Evolutionary conservation across 805 yeast genomes (phyloP).

Genomic region (Barnettozyma pratensis): DNA sequence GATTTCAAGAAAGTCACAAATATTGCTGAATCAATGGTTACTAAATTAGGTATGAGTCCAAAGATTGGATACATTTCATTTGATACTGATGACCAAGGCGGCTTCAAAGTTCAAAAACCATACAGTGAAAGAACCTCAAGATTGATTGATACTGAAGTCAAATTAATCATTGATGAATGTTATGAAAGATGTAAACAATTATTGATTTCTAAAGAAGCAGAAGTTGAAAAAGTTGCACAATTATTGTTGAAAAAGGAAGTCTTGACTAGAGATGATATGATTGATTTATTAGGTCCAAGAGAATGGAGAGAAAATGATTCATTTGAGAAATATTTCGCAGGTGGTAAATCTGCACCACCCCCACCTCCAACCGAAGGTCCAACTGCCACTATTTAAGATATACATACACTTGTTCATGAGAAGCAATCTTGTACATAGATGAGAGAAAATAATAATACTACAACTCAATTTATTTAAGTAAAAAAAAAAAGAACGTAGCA

Average conservation of each 20-base stretch:
- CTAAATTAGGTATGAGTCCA: conserved; percentile 82
- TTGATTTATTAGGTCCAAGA: conserved; percentile 67
- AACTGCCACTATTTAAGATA: background rate
- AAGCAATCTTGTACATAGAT: background rate
- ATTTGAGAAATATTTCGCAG: conserved; percentile 75
- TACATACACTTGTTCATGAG: background rate
- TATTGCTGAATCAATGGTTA: conserved; percentile 87
- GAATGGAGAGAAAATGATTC: conserved; percentile 81
- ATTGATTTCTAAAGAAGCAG: conserved; percentile 51
- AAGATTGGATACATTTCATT: conserved; percentile 65
- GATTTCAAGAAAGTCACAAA: conserved; percentile 89
- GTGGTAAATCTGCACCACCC: conserved; percentile 18
- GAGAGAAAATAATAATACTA: background rate
- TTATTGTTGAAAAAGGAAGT: conserved; percentile 68
- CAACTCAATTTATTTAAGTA: too few relatives aligned
- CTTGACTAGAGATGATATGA: conserved; percentile 78
- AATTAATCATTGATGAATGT: conserved; percentile 60
- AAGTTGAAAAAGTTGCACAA: conserved; percentile 69
- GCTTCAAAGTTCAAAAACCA: conserved; percentile 52
- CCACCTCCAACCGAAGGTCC: conserved; percentile 12
- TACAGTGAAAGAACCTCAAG: conserved; percentile 70
- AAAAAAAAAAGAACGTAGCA: too few relatives aligned
- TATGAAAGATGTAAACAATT: conserved; percentile 54
- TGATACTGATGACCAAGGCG: conserved; percentile 45
- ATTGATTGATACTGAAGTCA: conserved; percentile 64